phyloP scores from a whole-genome alignment of 83 land plant species.

The Thuja plicata region DNA sequence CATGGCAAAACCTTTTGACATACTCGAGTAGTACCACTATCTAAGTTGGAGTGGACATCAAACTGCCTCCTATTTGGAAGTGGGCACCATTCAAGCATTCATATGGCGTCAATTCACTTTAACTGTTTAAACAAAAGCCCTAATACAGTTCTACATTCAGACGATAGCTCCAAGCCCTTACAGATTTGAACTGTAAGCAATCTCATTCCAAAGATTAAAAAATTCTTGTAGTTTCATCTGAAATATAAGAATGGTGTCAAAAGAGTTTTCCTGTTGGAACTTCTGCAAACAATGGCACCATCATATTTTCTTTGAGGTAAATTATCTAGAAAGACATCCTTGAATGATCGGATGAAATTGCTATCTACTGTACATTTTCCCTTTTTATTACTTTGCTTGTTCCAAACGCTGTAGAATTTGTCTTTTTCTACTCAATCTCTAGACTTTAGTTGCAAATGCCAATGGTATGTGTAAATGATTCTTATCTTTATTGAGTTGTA shows the following conservation, averaged over 20 bases:
- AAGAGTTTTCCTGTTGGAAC: neutral
- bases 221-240: neutral
- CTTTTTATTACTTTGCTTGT: neutral
- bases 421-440: neutral
- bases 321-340: neutral
- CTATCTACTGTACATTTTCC: neutral
- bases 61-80: too few relatives aligned
- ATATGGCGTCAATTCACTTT: too few relatives aligned
- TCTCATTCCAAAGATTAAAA: neutral
- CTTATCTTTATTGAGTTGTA: neutral
- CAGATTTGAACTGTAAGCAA: neutral
- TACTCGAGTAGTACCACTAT: too few relatives aligned
- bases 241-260: neutral
- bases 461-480: neutral
- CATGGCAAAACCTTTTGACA: too few relatives aligned
- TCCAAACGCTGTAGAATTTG: neutral
- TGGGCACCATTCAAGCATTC: too few relatives aligned
- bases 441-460: neutral
- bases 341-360: neutral
- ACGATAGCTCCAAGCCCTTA: neutral
- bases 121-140: neutral
- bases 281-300: neutral
- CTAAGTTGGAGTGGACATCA: too few relatives aligned
- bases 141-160: neutral
- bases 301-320: neutral